These are phyloP conservation scores for Diversispora epigaea DNA, from an alignment of 192 early-diverging fungal species.

Conservation along the genomic window DNA sequence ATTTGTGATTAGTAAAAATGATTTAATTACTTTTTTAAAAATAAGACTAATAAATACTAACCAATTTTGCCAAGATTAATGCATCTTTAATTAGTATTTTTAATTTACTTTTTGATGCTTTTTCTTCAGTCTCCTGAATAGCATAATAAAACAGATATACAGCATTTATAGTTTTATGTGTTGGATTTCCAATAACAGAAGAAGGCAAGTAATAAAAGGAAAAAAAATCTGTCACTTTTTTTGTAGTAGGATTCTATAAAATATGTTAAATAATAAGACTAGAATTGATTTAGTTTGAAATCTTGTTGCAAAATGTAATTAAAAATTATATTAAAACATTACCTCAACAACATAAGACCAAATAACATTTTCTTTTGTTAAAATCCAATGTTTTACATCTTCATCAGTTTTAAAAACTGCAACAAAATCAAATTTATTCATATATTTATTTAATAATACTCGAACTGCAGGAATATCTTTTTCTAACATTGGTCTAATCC, in stretches of 20 bases:
- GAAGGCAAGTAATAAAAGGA: slow-evolving; percentile 97
- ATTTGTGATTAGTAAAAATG: neutral
- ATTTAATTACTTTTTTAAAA: neutral
- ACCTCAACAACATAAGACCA: slow-evolving; percentile 95
- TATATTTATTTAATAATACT: slow-evolving; percentile 73
- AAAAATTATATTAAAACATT: neutral
- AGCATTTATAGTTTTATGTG: slow-evolving; percentile 76
- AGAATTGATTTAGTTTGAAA: no score
- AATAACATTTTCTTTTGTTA: slow-evolving; percentile 81
- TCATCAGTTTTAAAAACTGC: slow-evolving; percentile 74
- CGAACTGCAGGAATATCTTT: slow-evolving; percentile 76
- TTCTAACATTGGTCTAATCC: slow-evolving; percentile 76
- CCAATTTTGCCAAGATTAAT: slow-evolving; percentile 67
- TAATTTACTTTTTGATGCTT: slow-evolving; percentile 56
- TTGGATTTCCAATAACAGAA: slow-evolving; percentile 75
- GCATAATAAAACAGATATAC: slow-evolving; percentile 97
- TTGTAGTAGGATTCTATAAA: slow-evolving; percentile 50
- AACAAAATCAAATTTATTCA: slow-evolving; percentile 64
- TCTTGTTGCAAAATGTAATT: no score
- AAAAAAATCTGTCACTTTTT: slow-evolving; percentile 82
- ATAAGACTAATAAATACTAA: neutral
- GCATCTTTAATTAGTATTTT: slow-evolving; percentile 73
- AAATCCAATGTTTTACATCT: slow-evolving; percentile 89
- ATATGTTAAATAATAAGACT: no score
- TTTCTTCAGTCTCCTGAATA: slow-evolving; percentile 44